phyloP scores from a whole-genome alignment of 2,329 filamentous ascomycete genomes.

The Nemania abortiva region DNA sequence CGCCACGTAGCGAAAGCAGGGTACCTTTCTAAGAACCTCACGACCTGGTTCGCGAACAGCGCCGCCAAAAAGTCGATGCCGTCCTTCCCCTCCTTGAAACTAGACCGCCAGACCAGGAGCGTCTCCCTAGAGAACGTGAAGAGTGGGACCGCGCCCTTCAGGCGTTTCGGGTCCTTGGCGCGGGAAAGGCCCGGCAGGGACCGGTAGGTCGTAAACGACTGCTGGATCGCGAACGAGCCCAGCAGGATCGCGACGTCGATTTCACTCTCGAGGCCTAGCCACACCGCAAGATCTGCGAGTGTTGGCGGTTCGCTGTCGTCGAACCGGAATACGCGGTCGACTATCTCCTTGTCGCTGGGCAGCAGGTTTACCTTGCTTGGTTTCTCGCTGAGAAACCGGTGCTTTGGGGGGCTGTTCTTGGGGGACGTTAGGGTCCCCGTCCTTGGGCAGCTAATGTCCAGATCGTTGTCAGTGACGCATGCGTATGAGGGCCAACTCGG shows the following conservation, averaged over 20 bases:
- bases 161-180: background rate
- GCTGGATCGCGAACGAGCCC: background rate
- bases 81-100: background rate
- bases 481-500: too few relatives aligned
- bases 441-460: too few relatives aligned
- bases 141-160: constrained; percentile 11
- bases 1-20: background rate
- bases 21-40: constrained; percentile 16
- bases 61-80: constrained; percentile 18
- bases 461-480: too few relatives aligned
- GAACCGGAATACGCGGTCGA: constrained; percentile 8
- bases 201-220: constrained; percentile 11
- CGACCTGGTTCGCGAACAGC: constrained; percentile 29
- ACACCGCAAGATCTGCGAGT: background rate
- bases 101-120: constrained; percentile 2
- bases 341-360: background rate
- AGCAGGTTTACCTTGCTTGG: background rate
- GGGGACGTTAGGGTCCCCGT: too few relatives aligned
- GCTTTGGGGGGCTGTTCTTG: too few relatives aligned
- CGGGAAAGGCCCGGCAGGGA: background rate
- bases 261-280: constrained; percentile 13
- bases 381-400: background rate
- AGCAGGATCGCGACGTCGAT: background rate
- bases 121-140: constrained; percentile 23
- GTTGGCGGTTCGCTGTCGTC: background rate